These are phyloP conservation scores for Aspergillus alliaceus DNA, from an alignment of 2,329 filamentous ascomycete species.

Conservation along the genomic window DNA sequence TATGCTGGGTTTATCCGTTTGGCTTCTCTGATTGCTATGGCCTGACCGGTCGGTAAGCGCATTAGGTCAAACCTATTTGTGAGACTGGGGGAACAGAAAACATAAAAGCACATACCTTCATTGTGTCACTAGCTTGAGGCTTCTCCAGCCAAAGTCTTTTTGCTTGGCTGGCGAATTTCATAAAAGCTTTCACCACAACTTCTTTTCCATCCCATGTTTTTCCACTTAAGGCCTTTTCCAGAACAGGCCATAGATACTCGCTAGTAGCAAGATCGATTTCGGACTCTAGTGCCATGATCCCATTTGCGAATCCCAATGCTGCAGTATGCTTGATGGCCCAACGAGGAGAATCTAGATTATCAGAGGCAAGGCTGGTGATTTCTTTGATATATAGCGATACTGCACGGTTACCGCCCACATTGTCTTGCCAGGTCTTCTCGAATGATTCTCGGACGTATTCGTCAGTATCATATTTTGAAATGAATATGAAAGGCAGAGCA, in stretches of 20 bases:
- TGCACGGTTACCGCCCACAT: constrained; percentile 79
- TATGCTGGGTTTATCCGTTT: constrained; percentile 89
- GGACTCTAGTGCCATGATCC: constrained; percentile 62
- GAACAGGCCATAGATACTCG: constrained; percentile 72
- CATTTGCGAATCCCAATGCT: constrained; percentile 75
- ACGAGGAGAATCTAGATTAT: constrained; percentile 73
- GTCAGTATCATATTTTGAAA: constrained; percentile 82
- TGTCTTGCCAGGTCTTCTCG: constrained; percentile 82
- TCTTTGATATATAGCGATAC: constrained; percentile 83
- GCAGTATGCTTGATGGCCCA: constrained; percentile 91
- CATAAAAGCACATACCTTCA: constrained; percentile 57
- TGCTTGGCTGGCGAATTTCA: constrained; percentile 70
- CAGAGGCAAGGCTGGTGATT: constrained; percentile 68
- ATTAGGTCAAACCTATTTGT: neutral
- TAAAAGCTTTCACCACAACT: constrained; percentile 74
- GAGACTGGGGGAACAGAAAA: neutral
- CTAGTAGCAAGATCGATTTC: constrained; percentile 61
- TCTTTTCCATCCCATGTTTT: constrained; percentile 96
- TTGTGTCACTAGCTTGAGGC: constrained; percentile 60
- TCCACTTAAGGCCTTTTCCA: constrained; percentile 77
- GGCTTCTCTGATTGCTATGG: constrained; percentile 76
- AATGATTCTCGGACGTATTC: constrained; percentile 79
- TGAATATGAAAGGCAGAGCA: constrained; percentile 82
- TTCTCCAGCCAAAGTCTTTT: constrained; percentile 59
- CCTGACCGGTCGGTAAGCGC: constrained; percentile 39